phyloP scores from a whole-genome alignment of 2,329 filamentous ascomycete species.

The Pseudofabraea citricarpa region DNA sequence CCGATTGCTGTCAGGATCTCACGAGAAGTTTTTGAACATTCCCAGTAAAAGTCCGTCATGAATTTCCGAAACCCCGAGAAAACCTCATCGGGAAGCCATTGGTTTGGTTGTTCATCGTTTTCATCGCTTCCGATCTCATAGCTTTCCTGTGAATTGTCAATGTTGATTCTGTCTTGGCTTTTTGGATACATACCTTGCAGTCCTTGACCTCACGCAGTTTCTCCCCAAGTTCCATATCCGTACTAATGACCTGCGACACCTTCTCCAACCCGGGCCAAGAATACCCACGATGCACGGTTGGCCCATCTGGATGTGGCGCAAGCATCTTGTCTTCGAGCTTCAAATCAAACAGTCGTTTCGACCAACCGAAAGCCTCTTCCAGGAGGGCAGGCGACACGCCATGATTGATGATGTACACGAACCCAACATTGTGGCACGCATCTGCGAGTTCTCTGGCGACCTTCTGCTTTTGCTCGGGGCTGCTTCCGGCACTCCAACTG shows the following conservation, averaged over 20 bases:
- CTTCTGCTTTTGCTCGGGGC: conserved; percentile 22
- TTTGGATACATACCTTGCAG: conserved; percentile 37
- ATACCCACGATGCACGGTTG: conserved; percentile 48
- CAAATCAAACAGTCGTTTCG: conserved; percentile 38
- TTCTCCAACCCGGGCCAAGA: conserved; percentile 51
- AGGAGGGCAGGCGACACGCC: conserved; percentile 34
- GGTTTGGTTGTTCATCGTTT: conserved; percentile 39
- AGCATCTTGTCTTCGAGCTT: conserved; percentile 40
- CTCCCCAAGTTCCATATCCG: conserved; percentile 35
- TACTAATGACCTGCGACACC: conserved; percentile 39
- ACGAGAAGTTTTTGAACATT: conserved; percentile 36
- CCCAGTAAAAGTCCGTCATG: conserved; percentile 44
- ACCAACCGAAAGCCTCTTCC: conserved; percentile 38
- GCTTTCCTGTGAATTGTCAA: conserved; percentile 36
- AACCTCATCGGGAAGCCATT: conserved; percentile 41
- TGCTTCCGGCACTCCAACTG: conserved; percentile 13
- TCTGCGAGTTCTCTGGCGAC: conserved; percentile 34
- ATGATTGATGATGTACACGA: conserved; percentile 44
- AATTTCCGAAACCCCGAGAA: conserved; percentile 42
- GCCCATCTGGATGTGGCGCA: conserved; percentile 43
- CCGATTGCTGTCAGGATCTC: conserved; percentile 41
- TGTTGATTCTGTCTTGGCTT: background rate
- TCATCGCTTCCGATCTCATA: conserved; percentile 47
- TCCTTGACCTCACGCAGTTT: conserved; percentile 42
- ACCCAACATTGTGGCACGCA: conserved; percentile 39